These are phyloP conservation scores for Talaromyces adpressus DNA, from an alignment of 495 filamentous ascomycete species.

Conservation along the genomic window DNA sequence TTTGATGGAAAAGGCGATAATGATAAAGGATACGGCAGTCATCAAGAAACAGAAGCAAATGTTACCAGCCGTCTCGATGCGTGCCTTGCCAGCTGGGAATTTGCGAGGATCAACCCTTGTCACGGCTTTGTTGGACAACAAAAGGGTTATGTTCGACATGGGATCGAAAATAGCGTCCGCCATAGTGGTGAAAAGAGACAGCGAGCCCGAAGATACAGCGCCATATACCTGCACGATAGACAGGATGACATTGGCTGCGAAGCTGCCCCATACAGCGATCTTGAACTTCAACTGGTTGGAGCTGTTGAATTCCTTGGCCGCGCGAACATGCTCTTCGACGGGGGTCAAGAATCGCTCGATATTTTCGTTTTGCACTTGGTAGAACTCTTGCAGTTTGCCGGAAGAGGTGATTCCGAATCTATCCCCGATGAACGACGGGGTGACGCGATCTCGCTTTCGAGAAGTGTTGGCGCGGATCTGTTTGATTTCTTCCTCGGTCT, in stretches of 20 bases:
- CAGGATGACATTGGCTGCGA: constrained; percentile 75
- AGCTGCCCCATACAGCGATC: constrained; percentile 87
- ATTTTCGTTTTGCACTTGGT: constrained; percentile 85
- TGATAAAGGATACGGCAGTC: constrained; percentile 81
- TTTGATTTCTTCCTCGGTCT: constrained; percentile 69
- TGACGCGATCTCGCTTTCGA: constrained; percentile 59
- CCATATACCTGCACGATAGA: constrained; percentile 81
- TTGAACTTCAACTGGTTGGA: constrained; percentile 78
- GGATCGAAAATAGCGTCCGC: constrained; percentile 96
- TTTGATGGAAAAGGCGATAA: constrained; percentile 77
- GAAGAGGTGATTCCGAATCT: constrained; percentile 34
- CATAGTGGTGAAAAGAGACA: constrained; percentile 97
- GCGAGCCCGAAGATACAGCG: constrained; percentile 74
- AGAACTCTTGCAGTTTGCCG: constrained; percentile 73
- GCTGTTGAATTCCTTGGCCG: constrained; percentile 69
- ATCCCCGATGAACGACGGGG: constrained; percentile 30
- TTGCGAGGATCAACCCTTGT: constrained; percentile 79
- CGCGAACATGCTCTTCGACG: constrained; percentile 80
- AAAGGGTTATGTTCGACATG: constrained; percentile 79
- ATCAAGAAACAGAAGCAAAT: constrained; percentile 98
- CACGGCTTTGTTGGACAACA: constrained; percentile 83
- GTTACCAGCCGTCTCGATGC: constrained; percentile 93
- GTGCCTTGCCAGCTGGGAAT: constrained; percentile 90
- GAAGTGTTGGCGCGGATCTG: constrained; percentile 77
- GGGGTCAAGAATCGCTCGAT: constrained; percentile 88